Evolutionary conservation across 805 yeast species (phyloP), one percentile per base, ranked within the genome.

Genomic region (Ogataea corticis): DNA sequence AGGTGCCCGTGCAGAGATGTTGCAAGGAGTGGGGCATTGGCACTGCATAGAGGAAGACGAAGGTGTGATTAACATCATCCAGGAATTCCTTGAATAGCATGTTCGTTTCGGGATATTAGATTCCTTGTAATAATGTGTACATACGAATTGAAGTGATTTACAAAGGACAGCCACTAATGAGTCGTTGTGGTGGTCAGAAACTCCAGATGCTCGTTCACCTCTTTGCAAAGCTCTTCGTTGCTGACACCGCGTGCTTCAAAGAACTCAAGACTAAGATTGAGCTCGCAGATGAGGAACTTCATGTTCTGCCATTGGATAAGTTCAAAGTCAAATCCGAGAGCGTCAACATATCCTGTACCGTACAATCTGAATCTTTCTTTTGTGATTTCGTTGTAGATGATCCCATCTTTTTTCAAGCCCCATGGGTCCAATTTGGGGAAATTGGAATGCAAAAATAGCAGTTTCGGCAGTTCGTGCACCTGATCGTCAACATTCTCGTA

Each of bases 361-460:
- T 79, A 82, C 11, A 82, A 59, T 48, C 88, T 64, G n/a, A 73
- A 62, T 49, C 87, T 65, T 12, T 73, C 65, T 2, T 76, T 79
- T 7, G 69, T 68, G 19, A 66, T 70, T 7, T 33, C 21, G 34
- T 68, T 66, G 40, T 70, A 62, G 2, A 75, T 68, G 42, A 72
- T 69, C 2, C 70, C 71, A 4, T 67, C 68, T n/a, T 57, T 48
- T 45, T 69, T 72, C 48, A 83, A 67, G 13, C 65, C 64, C 71
- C 82, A 76, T 2, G 88, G 87, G 56, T 83, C 79, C 47, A 83
- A 63, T 59, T 83, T 83, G 7, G 87, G 87, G 65, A 72, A 76
- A 58, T 83, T 83, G 29, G 86, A 79, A 58, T 83, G 89, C 41
- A 82, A 75, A 54, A 83, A 83, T 47, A 81, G 54, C 14, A 67